Base-by-base conservation (phyloP, 352 stramenopile genomes). In the Pythium vanterpoolii region DNA sequence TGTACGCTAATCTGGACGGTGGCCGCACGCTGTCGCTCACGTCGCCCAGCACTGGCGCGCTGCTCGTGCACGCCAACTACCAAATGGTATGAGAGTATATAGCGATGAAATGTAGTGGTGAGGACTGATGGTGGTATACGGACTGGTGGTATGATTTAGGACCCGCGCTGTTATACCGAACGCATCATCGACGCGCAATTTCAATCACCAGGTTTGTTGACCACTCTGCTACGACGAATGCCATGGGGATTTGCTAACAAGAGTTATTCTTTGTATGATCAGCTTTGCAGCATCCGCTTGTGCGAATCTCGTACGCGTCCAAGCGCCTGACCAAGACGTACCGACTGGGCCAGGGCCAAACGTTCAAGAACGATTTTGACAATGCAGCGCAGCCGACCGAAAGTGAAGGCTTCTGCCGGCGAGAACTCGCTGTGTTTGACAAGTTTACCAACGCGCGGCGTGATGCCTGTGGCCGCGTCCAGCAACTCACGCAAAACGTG, bases 1-100 rank as follows among this genome's bases (percentile, higher is more conserved):
- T 64, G 30, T 87, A 84, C 56, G 77, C 84, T 14, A 87, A 80
- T 45, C 42, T 87, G 8, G 77, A 87, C 57, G 72, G 72, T 6
- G 72, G 46, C 6, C 70, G 74, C 39, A 74, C 60, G 3, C 55
- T 66, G 10, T 65, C 72, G 19, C 48, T 87, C 6, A 64, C 69
- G 54, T 73, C 74, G 23, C 75, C 75, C 16, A 76, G 68, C 43
- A 34, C 62, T 19, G 77, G 77, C 24, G 55, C 77, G 21, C 60
- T 87, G 38, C 67, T 85, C 34, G 66, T 73, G 0, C 75, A 83
- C 53, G 42, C 69, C 11, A 83, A 76, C 56, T 83, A 87, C 61
- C 72, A 75, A 71, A 65, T 77, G 45, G 76, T 81, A 60, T 1
- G 14, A 14, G 7, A 4, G n/a, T n/a, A n/a, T n/a, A n/a, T n/a